Evolutionary conservation across 2,329 filamentous ascomycete genomes (phyloP).

Genomic region (Xylaria sp.): DNA sequence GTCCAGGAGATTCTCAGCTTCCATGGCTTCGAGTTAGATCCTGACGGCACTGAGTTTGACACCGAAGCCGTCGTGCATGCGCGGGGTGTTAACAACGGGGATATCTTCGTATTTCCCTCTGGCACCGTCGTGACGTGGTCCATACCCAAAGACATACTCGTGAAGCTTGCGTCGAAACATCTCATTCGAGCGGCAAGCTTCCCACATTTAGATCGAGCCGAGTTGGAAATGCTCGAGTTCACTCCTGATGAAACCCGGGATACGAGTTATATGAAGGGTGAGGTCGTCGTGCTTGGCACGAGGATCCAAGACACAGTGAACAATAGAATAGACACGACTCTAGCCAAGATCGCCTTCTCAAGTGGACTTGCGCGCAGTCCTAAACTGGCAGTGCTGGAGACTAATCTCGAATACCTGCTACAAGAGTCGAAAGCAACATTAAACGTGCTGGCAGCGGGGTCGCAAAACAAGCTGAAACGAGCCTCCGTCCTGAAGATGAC

Average conservation of each 20-base stretch:
- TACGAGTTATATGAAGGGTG: constrained; percentile 82
- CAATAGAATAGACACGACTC: constrained; percentile 68
- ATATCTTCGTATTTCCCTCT: constrained; percentile 95
- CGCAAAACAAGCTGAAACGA: constrained; percentile 74
- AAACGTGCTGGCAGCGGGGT: constrained; percentile 68
- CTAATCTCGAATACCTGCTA: constrained; percentile 83
- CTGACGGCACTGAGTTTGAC: constrained; percentile 70
- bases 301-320: constrained; percentile 61
- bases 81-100: constrained; percentile 72
- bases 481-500: constrained; percentile 92
- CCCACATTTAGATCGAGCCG: constrained; percentile 75
- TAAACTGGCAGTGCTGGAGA: constrained; percentile 92
- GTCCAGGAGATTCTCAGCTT: constrained; percentile 67
- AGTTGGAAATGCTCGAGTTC: constrained; percentile 92
- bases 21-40: constrained; percentile 71
- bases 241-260: constrained; percentile 78
- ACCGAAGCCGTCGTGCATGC: constrained; percentile 72
- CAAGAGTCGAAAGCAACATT: constrained; percentile 87
- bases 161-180: constrained; percentile 74
- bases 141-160: constrained; percentile 78
- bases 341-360: constrained; percentile 96
- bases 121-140: constrained; percentile 95
- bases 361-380: constrained; percentile 92
- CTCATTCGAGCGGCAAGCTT: constrained; percentile 81
- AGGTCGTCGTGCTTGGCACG: constrained; percentile 89